Evolutionary conservation across 208 protist species (phyloP).

Genomic region (Leishmania gerbilli): DNA sequence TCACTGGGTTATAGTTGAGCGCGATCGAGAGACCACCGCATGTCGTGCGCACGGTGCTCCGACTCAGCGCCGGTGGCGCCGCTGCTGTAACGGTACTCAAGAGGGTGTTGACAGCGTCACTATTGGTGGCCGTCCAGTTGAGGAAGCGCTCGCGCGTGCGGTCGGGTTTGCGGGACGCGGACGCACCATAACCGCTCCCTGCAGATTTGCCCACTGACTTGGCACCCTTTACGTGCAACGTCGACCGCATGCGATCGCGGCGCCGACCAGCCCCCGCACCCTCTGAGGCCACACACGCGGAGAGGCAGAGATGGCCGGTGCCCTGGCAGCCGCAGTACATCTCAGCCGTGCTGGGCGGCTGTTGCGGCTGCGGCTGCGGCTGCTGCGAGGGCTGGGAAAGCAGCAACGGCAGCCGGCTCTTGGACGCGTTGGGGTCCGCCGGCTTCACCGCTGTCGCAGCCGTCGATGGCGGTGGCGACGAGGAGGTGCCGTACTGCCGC

Average conservation of each 20-base stretch:
- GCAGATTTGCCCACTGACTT: neutral
- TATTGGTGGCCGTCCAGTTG: neutral
- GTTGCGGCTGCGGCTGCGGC: neutral
- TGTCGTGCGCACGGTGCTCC: conserved; percentile 25
- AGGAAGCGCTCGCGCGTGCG: neutral
- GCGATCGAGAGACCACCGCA: conserved; percentile 22
- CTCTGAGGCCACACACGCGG: conserved; percentile 6
- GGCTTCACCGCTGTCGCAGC: conserved; percentile 4
- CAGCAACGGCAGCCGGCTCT: conserved; percentile 5
- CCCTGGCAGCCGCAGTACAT: conserved; percentile 67
- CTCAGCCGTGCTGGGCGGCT: neutral
- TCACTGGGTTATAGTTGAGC: conserved; percentile 47
- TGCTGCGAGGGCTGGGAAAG: neutral
- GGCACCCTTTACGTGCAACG: conserved; percentile 4
- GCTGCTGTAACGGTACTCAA: neutral
- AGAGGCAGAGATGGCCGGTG: conserved; percentile 68
- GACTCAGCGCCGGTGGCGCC: neutral
- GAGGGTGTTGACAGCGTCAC: neutral
- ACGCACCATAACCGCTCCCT: neutral
- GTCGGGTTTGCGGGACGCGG: neutral
- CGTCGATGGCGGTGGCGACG: neutral
- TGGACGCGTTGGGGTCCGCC: neutral
- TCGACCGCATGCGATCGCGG: conserved; percentile 20
- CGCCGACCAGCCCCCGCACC: conserved; percentile 2
- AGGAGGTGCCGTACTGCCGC: conserved; percentile 7